Conservation (phyloP, 164 flowering plant species). For the Tetrastigma voinierianum region DNA sequence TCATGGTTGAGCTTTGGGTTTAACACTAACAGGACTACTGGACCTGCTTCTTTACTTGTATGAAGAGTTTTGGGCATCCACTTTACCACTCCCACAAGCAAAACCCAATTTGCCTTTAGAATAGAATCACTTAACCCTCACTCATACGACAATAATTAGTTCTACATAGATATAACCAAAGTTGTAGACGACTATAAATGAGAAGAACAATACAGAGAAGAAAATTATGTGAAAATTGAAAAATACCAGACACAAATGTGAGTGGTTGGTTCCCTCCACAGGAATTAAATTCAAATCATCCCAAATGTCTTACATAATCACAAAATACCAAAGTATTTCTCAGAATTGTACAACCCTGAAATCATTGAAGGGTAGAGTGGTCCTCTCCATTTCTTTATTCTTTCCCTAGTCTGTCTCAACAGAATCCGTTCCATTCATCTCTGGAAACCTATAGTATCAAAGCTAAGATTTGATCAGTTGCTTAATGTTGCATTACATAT, state of each 20-base stretch:
- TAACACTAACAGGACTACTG: not conserved
- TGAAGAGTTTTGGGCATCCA: not conserved
- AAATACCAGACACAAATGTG: too few species aligned
- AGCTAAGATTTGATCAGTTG: constrained; percentile 8
- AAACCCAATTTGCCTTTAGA: constrained; percentile 25
- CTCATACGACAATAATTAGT: constrained; percentile 1
- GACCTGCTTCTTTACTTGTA: constrained; percentile 20
- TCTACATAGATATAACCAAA: too few species aligned
- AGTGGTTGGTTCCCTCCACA: not conserved
- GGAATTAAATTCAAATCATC: not conserved
- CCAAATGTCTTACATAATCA: not conserved
- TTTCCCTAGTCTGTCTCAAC: constrained; percentile 13
- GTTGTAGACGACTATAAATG: too few species aligned
- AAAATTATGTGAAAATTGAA: not conserved
- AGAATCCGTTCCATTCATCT: constrained; percentile 3
- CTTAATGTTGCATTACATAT: not conserved
- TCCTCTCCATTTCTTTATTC: constrained; percentile 9
- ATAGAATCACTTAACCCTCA: constrained; percentile 25
- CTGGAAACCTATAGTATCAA: constrained; percentile 14
- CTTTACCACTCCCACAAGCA: constrained; percentile 24
- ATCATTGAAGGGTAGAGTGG: constrained; percentile 12
- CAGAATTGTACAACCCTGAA: constrained; percentile 14
- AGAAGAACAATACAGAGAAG: not conserved
- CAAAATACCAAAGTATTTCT: constrained; percentile 3
- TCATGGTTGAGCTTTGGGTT: not conserved